These are phyloP conservation scores for Kingdonia uniflora DNA, from an alignment of 164 flowering plant species.

Conservation along the genomic window DNA sequence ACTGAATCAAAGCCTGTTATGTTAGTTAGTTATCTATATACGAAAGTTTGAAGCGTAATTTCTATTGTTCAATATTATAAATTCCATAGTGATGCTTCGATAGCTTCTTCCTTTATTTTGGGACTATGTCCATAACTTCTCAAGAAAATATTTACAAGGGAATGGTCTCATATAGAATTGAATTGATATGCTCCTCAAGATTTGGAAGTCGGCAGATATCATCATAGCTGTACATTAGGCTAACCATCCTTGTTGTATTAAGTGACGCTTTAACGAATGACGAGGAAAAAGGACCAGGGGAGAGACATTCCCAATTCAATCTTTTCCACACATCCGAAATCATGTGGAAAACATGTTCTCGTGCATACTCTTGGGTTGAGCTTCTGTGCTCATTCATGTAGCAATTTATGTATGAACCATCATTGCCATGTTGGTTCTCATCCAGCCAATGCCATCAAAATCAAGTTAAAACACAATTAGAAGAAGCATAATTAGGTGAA, in stretches of 20 bases:
- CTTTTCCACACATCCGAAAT: slow-evolving; percentile 34
- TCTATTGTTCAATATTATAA: too few species aligned
- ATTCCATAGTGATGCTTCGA: too few species aligned
- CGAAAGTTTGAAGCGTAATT: too few species aligned
- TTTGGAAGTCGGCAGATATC: slow-evolving; percentile 22
- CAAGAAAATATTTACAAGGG: too few species aligned
- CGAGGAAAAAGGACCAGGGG: slow-evolving; percentile 16
- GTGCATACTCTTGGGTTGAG: slow-evolving; percentile 26
- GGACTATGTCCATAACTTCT: too few species aligned
- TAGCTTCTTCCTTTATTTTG: too few species aligned
- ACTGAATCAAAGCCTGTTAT: too few species aligned
- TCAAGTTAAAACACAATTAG: too few species aligned
- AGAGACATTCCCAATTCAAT: slow-evolving; percentile 25
- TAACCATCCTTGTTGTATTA: too few species aligned
- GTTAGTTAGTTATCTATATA: too few species aligned
- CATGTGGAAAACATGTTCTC: slow-evolving; percentile 17
- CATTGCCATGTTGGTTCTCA: slow-evolving; percentile 47
- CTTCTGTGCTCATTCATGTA: slow-evolving; percentile 10
- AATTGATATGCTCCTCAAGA: slow-evolving; percentile 21
- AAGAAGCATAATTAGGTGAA: too few species aligned
- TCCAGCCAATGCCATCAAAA: slow-evolving; percentile 38
- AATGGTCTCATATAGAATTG: slow-evolving; percentile 7
- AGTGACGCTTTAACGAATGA: too few species aligned
- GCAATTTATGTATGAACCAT: slow-evolving; percentile 47
- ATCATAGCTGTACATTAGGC: slow-evolving; percentile 31